phyloP scores from a whole-genome alignment of 1,139 yeast species.

The Diutina sp. region DNA sequence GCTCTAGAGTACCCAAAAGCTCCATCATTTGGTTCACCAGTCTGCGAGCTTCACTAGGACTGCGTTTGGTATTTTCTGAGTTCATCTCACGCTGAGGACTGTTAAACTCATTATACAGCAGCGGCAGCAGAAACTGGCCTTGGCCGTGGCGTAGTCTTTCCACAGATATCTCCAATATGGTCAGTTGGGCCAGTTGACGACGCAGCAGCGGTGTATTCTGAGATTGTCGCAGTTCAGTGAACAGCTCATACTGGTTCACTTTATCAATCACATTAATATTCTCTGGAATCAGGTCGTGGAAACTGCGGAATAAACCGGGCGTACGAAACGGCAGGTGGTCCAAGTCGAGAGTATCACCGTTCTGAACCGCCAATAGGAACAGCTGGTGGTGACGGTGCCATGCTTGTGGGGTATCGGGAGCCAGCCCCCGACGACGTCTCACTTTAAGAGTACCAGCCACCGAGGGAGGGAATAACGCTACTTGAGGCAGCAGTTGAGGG shows the following conservation, averaged over 20 bases:
- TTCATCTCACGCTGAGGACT: background rate
- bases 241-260: background rate
- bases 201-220: background rate
- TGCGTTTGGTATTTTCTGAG: background rate
- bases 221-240: background rate
- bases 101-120: background rate
- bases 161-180: background rate
- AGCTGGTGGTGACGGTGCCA: conserved; percentile 1
- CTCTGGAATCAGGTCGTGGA: background rate
- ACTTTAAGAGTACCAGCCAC: background rate
- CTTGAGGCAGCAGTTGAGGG: background rate
- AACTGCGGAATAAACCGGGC: conserved; percentile 1
- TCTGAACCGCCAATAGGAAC: background rate
- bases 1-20: conserved; percentile 9
- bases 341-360: background rate
- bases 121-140: background rate
- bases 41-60: background rate
- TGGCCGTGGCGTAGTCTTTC: background rate
- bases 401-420: background rate
- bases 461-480: background rate
- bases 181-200: background rate
- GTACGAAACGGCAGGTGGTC: background rate
- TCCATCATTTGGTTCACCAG: conserved; percentile 11
- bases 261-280: background rate
- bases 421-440: conserved; percentile 1